A percentile compares a stretch with the other conserved stretches of the same genome.
phyloP scores from a whole-genome alignment of 2,329 filamentous ascomycete genomes.

The Uncinocarpus reesii region DNA sequence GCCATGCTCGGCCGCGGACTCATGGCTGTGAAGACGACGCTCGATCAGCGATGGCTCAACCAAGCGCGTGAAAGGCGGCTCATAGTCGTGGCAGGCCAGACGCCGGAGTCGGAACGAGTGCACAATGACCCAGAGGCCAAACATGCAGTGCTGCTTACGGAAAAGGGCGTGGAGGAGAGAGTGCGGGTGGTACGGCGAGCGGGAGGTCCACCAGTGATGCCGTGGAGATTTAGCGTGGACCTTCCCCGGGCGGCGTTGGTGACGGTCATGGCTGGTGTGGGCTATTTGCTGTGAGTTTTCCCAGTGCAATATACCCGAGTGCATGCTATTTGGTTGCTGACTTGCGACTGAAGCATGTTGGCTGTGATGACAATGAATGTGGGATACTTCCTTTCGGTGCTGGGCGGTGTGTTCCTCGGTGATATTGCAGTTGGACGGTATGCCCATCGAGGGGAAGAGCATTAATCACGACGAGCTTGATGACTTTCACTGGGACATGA shows the following conservation, averaged over 20 bases:
- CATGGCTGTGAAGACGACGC: slow-evolving; percentile 54
- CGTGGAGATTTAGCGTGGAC: slow-evolving; percentile 76
- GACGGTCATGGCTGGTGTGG: slow-evolving; percentile 62
- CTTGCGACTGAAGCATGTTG: slow-evolving; percentile 57
- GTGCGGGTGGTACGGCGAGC: slow-evolving; percentile 61
- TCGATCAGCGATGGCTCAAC: slow-evolving; percentile 58
- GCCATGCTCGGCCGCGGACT: slow-evolving; percentile 59
- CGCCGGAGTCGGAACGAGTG: slow-evolving; percentile 49
- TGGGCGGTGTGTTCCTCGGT: slow-evolving; percentile 72
- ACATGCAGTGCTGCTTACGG: slow-evolving; percentile 54
- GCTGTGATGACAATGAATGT: slow-evolving; percentile 85
- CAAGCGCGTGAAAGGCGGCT: slow-evolving; percentile 64
- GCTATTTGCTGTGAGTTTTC: slow-evolving; percentile 69
- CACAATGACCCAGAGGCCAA: slow-evolving; percentile 50
- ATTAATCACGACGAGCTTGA: slow-evolving; percentile 28
- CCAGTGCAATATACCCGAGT: background rate
- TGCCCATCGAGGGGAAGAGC: slow-evolving; percentile 39
- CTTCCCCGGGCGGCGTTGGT: slow-evolving; percentile 61
- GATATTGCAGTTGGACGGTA: slow-evolving; percentile 71
- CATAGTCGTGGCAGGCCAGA: slow-evolving; percentile 58
- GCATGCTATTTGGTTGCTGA: slow-evolving; percentile 13
- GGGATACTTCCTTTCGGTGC: slow-evolving; percentile 72
- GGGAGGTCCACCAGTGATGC: slow-evolving; percentile 42
- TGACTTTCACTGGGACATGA: background rate
- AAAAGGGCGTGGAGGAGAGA: slow-evolving; percentile 70